phyloP scores from a whole-genome alignment of 495 filamentous ascomycete genomes.

The Penicillium tannophilum region DNA sequence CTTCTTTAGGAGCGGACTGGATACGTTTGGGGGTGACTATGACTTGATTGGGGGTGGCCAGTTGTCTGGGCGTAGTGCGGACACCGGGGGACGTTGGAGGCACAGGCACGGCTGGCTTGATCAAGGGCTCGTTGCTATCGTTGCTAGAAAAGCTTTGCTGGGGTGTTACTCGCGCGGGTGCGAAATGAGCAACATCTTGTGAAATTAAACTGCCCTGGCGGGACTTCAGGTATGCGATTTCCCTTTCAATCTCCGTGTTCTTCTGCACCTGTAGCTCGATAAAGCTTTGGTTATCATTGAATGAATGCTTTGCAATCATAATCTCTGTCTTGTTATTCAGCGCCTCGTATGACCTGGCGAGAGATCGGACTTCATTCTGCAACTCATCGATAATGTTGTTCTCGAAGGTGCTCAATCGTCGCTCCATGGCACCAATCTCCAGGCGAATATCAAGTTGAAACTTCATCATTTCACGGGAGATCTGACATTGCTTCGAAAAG shows the following conservation, averaged over 20 bases:
- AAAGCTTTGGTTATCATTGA: slow-evolving; percentile 10
- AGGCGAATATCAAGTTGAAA: slow-evolving; percentile 18
- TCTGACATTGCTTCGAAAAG: slow-evolving; percentile 7
- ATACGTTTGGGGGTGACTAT: not conserved
- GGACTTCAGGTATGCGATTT: slow-evolving; percentile 12
- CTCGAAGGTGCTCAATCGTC: slow-evolving; percentile 14
- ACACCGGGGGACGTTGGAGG: not conserved
- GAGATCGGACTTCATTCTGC: slow-evolving; percentile 10
- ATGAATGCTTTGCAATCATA: slow-evolving; percentile 4
- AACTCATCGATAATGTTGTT: slow-evolving; percentile 14
- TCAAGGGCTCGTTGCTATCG: slow-evolving; percentile 8
- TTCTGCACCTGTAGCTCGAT: slow-evolving; percentile 11
- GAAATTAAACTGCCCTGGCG: not conserved
- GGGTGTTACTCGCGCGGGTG: not conserved
- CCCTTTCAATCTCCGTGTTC: slow-evolving; percentile 13
- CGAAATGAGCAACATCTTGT: not conserved
- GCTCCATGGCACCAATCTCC: slow-evolving; percentile 16
- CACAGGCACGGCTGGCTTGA: not conserved
- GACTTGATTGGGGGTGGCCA: not conserved
- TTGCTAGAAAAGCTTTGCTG: slow-evolving; percentile 6
- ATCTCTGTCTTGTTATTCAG: slow-evolving; percentile 13
- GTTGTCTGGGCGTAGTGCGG: not conserved
- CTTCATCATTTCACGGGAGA: slow-evolving; percentile 16
- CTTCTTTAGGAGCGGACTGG: not conserved
- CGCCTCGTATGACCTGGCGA: slow-evolving; percentile 12